Evolutionary conservation across 345 rosid species (phyloP).

Genomic region (Gossypium bickii): DNA sequence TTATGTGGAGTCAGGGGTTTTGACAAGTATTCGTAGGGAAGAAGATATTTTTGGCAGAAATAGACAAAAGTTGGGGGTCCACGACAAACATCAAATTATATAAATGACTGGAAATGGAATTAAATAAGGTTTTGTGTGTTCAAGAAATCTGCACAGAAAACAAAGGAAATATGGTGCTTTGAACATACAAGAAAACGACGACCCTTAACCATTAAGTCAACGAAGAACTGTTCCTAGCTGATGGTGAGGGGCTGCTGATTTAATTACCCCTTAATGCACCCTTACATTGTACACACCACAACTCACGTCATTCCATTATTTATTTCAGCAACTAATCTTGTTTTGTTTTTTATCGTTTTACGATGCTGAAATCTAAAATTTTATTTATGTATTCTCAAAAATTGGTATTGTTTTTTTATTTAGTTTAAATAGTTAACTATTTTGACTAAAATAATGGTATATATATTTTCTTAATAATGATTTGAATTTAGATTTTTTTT

Average conservation of each 20-base stretch:
- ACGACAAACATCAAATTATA: not conserved
- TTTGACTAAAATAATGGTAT: no score
- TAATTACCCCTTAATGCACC: not conserved
- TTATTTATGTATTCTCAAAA: no score
- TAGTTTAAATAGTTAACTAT: no score
- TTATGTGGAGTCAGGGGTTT: no score
- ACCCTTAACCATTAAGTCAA: not conserved
- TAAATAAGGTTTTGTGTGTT: not conserved
- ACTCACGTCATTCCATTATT: not conserved
- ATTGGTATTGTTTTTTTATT: no score
- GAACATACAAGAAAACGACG: slow-evolving; percentile 5
- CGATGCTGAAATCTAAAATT: no score
- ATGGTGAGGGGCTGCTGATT: not conserved
- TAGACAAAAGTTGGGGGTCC: not conserved
- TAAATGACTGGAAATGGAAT: not conserved
- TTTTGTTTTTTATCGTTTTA: no score
- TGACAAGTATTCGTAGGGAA: not conserved
- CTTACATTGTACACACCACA: not conserved
- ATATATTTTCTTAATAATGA: no score
- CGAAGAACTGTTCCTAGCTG: not conserved
- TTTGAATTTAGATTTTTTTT: no score
- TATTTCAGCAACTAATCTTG: no score
- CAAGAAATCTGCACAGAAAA: no score
- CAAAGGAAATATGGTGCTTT: not conserved
- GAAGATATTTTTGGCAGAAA: not conserved